Percentiles rank a stretch among this genome's conserved stretches.
phyloP scores from a whole-genome alignment of 179 eudicot species.

The Corrigiola litoralis region DNA sequence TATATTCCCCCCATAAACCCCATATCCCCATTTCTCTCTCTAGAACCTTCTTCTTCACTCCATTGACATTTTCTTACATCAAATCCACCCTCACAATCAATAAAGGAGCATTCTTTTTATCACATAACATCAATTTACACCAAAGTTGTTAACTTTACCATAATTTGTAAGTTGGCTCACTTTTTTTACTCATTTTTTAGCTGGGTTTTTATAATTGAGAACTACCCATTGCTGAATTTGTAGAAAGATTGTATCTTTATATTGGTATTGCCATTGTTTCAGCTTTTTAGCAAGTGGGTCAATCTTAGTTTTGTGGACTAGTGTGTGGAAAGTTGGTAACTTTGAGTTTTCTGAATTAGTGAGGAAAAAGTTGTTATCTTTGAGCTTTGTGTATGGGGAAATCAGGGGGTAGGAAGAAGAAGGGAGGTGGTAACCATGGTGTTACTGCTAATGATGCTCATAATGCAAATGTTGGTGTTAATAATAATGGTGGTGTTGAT shows the following conservation, averaged over 20 bases:
- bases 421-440: conserved; percentile 48
- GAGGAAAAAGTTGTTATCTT: no score
- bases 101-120: not conserved
- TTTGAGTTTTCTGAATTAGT: not conserved
- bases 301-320: not conserved
- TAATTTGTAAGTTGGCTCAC: conserved; percentile 27
- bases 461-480: conserved; percentile 24
- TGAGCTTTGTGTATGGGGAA: conserved; percentile 84
- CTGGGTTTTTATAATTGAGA: not conserved
- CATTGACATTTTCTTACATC: not conserved
- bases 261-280: not conserved
- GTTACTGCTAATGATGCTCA: conserved; percentile 27
- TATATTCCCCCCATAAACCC: conserved; percentile 15
- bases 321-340: not conserved
- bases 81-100: not conserved
- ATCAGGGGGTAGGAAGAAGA: conserved; percentile 88
- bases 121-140: conserved; percentile 5
- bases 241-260: conserved; percentile 15
- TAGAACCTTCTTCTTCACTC: conserved; percentile 8
- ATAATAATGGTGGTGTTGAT: conserved; percentile 44
- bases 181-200: not conserved
- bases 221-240: not conserved
- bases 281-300: conserved; percentile 5
- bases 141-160: conserved; percentile 20
- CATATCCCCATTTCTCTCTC: conserved; percentile 16